Conservation (phyloP, 2,329 filamentous ascomycete species). For the Hymenoscyphus fructigenus region DNA sequence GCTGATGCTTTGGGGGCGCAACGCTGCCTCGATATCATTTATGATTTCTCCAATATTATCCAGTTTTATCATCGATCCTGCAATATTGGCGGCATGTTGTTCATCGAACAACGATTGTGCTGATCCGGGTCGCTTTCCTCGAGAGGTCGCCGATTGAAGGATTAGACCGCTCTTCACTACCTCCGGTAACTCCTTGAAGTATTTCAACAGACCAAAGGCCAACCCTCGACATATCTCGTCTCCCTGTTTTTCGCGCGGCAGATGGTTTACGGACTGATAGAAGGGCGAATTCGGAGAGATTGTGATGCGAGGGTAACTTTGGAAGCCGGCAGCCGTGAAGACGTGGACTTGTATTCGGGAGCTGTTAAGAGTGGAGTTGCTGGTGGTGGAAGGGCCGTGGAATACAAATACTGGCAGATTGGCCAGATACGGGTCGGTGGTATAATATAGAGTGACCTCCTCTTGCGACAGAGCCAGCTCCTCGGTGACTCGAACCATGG, state of each 20-base stretch:
- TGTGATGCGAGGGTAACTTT: slow-evolving; percentile 86
- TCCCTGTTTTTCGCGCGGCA: slow-evolving; percentile 92
- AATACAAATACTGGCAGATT: slow-evolving; percentile 84
- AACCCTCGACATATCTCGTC: slow-evolving; percentile 90
- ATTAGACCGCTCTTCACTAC: slow-evolving; percentile 71
- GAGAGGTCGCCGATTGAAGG: slow-evolving; percentile 41
- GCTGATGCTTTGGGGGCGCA: slow-evolving; percentile 78
- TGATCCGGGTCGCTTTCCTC: slow-evolving; percentile 60
- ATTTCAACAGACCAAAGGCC: slow-evolving; percentile 90
- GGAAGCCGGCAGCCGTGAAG: slow-evolving; percentile 83
- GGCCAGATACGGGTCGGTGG: slow-evolving; percentile 79
- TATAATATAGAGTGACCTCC: slow-evolving; percentile 83
- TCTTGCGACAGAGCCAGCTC: slow-evolving; percentile 77
- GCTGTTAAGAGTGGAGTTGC: slow-evolving; percentile 82
- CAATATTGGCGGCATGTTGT: slow-evolving; percentile 88
- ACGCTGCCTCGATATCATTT: slow-evolving; percentile 68
- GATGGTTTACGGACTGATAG: slow-evolving; percentile 84
- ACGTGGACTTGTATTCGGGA: slow-evolving; percentile 94
- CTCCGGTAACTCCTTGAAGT: slow-evolving; percentile 83
- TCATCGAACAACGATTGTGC: slow-evolving; percentile 73
- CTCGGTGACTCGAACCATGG: slow-evolving; percentile 81
- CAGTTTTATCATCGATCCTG: slow-evolving; percentile 78
- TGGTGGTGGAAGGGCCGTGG: slow-evolving; percentile 86
- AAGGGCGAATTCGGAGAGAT: slow-evolving; percentile 90
- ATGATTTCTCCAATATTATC: slow-evolving; percentile 75